Conservation (phyloP, 257 asterid species). For the Lithospermum erythrorhizon region DNA sequence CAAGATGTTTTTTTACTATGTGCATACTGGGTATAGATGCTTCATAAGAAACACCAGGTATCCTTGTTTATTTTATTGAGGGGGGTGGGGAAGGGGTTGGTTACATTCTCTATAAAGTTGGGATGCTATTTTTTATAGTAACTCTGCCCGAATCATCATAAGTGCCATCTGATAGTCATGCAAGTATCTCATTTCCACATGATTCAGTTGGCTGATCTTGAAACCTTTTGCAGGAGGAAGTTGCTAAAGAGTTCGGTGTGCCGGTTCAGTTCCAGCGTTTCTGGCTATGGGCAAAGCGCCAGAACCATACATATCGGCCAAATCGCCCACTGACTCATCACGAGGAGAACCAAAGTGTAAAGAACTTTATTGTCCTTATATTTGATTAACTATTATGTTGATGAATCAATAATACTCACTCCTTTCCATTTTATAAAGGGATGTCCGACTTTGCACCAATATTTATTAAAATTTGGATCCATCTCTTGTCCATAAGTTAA, state of each 20-base stretch:
- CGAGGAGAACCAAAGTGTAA: constrained; percentile 73
- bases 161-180: background rate
- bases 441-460: background rate
- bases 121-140: background rate
- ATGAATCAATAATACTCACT: background rate
- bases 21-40: too few relatives aligned
- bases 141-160: background rate
- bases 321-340: constrained; percentile 61
- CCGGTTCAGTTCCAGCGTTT: constrained; percentile 77
- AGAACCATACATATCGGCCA: constrained; percentile 82
- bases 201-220: constrained; percentile 3
- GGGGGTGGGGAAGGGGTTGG: background rate
- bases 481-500: too few relatives aligned
- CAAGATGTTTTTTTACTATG: too few relatives aligned
- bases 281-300: constrained; percentile 93
- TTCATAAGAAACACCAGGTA: too few relatives aligned
- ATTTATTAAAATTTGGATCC: background rate
- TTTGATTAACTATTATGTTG: background rate
- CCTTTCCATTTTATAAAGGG: background rate
- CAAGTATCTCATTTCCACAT: background rate
- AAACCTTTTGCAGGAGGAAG: constrained; percentile 53
- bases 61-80: too few relatives aligned
- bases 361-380: constrained; percentile 8
- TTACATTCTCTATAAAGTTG: background rate
- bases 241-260: constrained; percentile 70